Base-by-base conservation (phyloP, 768 basidiomycete genomes). In the Phallus indusiatus region DNA sequence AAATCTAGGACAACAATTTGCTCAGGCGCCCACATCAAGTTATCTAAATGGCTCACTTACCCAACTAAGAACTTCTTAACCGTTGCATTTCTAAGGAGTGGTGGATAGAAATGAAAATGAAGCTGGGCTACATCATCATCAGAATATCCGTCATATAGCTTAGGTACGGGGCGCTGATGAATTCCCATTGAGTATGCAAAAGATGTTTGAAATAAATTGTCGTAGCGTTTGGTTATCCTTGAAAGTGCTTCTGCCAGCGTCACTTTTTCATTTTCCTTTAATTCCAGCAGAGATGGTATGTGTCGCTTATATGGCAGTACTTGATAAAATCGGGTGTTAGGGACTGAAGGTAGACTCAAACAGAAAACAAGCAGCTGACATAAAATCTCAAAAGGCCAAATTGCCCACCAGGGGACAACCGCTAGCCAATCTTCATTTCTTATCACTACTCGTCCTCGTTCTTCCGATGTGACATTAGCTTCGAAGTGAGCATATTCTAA, bases 181-280 rank as follows among this genome's bases (percentile, higher is more conserved):
- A 95, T 80, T 36, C 94, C 94, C 90, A 95, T 94, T 7, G 90
- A 93, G 69, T 95, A 96, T 0, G 90, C 86, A 71, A 95, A 96
- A 0, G 90, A 87, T 68, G 89, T 92, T 6, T 78, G 79, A 68
- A 92, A 92, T 33, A 92, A 72, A 65, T 87, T 89, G 66, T 88
- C 89, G 64, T 88, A 90, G 54, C 81, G 81, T 56, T 77, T 80
- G 7, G 86, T 84, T 28, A 88, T 67, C 3, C 72, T 71, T 37
- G 81, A 83, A 18, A 95, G 67, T n/a, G 86, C 78, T 34, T 82
- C 73, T 0, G 92, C 88, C 36, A 90, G 80, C 9, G 85, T 72
- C 0, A 62, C 56, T 63, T 77, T 83, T 71, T 96, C 94, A 11
- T 75, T 79, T 0, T 67, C 64, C 0, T 75, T 77, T 18, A 95